A percentile compares a stretch with the other conserved stretches of the same genome.
phyloP scores from a whole-genome alignment of 768 basidiomycete species.

The Pisolithus albus region DNA sequence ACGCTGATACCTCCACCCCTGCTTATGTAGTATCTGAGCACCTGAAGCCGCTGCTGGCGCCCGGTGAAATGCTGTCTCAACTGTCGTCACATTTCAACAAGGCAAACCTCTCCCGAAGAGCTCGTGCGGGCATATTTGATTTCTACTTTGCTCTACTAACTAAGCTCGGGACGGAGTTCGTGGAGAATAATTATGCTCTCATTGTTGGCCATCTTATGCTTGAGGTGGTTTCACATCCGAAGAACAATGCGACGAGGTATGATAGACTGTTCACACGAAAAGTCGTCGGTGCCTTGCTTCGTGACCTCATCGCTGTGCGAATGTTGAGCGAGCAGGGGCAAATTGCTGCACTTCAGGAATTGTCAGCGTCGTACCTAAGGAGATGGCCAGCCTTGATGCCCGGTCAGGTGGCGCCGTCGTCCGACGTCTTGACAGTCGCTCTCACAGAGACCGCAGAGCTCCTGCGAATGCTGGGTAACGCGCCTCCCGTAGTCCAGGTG shows the following conservation, averaged over 20 bases:
- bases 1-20: conserved; percentile 47
- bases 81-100: conserved; percentile 82
- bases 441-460: conserved; percentile 82
- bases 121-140: conserved; percentile 81
- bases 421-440: conserved; percentile 63
- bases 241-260: conserved; percentile 53
- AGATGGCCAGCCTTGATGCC: conserved; percentile 93
- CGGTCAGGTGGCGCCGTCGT: conserved; percentile 63
- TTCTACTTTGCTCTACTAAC: conserved; percentile 76
- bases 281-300: conserved; percentile 67
- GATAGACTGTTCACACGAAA: conserved; percentile 69
- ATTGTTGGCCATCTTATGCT: conserved; percentile 72
- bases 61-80: conserved; percentile 74
- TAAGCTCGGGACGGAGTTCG: conserved; percentile 67
- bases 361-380: conserved; percentile 75
- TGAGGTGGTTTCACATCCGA: conserved; percentile 63
- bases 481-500: conserved; percentile 83
- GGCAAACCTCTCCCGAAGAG: conserved; percentile 55
- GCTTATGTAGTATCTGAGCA: conserved; percentile 43
- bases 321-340: conserved; percentile 93
- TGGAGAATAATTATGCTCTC: conserved; percentile 76
- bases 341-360: conserved; percentile 82
- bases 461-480: conserved; percentile 85
- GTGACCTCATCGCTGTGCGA: conserved; percentile 82
- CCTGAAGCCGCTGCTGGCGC: conserved; percentile 62